A percentile compares a stretch with the other conserved stretches of the same genome.
These are phyloP conservation scores for Fusarium multiceps DNA, from an alignment of 2,329 filamentous ascomycete species.

Conservation along the genomic window DNA sequence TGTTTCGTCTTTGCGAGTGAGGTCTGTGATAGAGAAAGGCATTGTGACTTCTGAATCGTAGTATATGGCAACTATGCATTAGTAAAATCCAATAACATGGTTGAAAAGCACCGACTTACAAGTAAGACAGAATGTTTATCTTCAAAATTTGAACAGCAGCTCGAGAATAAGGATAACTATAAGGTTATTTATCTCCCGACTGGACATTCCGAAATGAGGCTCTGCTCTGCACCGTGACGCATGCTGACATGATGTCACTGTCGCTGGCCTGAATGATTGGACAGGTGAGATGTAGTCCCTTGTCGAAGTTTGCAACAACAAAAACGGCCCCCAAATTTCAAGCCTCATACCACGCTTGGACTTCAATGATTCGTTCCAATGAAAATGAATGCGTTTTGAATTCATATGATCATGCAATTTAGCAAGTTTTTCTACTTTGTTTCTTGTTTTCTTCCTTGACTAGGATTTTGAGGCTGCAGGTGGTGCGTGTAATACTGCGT, in stretches of 20 bases:
- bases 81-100: no score
- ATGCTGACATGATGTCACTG: neutral
- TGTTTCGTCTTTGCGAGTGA: conserved; percentile 1
- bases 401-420: neutral
- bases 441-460: neutral
- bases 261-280: neutral
- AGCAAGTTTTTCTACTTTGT: neutral
- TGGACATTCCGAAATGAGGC: neutral
- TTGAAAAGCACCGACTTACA: no score
- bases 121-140: no score
- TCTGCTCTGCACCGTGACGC: conserved; percentile 3
- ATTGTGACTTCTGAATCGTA: no score
- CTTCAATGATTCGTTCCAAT: neutral
- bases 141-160: no score
- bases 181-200: neutral
- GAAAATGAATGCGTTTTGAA: neutral
- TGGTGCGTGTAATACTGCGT: neutral
- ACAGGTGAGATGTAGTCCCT: neutral
- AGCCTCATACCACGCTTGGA: neutral
- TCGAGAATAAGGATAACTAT: neutral
- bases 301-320: neutral
- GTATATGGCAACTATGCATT: no score
- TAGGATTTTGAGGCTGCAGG: neutral
- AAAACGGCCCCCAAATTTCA: conserved; percentile 6
- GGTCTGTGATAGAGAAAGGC: conserved; percentile 9